Base-by-base conservation (phyloP, 345 rosid genomes). In the Eucalyptus urophylla region DNA sequence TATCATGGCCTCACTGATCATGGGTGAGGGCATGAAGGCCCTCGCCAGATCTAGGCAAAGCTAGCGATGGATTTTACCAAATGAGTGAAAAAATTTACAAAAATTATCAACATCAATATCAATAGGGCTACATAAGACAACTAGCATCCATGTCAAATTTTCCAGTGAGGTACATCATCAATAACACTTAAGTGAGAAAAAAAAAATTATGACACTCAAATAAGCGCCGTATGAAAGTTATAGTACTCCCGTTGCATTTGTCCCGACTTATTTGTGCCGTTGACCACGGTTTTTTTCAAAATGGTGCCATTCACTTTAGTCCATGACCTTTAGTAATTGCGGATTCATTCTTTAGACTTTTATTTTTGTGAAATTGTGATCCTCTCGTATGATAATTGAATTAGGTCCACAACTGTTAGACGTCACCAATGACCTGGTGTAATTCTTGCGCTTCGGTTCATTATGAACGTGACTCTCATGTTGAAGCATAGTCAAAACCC, bases 91-190 rank as follows among this genome's bases (percentile, higher is more conserved):
- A 3, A 53, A 53, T 19, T 53, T 53, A 53, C 58, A 53, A 53
- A 53, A 53, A 21, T 53, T 53, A 0, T 53, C 58, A 53, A 53
- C 0, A 2, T 21, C 0, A 8, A 5, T 53, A 53, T 1, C 11
- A 2, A 53, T 21, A 21, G 58, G 25, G 25, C 5, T 53, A 21
- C 25, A 53, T 53, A 53, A 53, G 58, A 53, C 58, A 53, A 53
- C 11, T 0, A 2, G 5, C 25, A 53, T 53, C 5, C 1, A 53
- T 0, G 2, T 53, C 2, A 0, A 53, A 53, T 53, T 53, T 53
- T 53, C 25, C 0, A 53, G 5, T 21, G 58, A 53, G 11, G 58
- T 53, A 53, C 58, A 53, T 53, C 58, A 53, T 53, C 58, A 1
- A 19, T 53, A 53, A 53, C 58, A 53, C 1, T 53, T 53, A 21